A percentile compares a stretch with the other conserved stretches of the same genome.
phyloP scores from a whole-genome alignment of 1,284 basidiomycete genomes.

The Laetiporus sulphureus region DNA sequence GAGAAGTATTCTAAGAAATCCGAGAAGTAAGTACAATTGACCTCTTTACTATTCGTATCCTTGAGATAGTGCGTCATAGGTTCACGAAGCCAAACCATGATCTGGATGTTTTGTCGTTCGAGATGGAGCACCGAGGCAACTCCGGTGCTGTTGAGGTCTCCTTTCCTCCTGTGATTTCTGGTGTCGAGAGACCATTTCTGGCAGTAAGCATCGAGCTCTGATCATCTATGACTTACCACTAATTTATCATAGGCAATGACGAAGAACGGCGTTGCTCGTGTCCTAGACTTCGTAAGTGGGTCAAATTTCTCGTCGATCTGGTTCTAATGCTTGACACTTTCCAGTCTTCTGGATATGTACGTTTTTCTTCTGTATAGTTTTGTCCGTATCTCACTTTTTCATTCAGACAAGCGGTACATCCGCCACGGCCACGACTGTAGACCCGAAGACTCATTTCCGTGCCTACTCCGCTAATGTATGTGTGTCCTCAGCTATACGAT shows the following conservation, averaged over 20 bases:
- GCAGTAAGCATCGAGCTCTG: background rate
- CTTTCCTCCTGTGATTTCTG: background rate
- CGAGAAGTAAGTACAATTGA: too few relatives aligned
- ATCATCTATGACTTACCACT: background rate
- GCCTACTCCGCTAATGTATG: constrained; percentile 1
- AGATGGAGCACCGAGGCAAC: background rate
- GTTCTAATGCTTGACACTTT: background rate
- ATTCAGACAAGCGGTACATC: constrained; percentile 1
- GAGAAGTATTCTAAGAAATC: too few relatives aligned
- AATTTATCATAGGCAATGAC: constrained; percentile 1
- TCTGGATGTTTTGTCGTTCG: constrained; percentile 1
- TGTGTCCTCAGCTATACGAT: background rate
- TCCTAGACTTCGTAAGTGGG: constrained; percentile 1
- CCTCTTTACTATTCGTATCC: too few relatives aligned
- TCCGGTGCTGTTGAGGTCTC: background rate
- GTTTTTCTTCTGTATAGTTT: background rate
- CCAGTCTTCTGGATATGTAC: constrained; percentile 1
- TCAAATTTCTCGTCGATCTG: background rate
- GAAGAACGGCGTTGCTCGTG: background rate
- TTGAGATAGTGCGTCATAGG: too few relatives aligned
- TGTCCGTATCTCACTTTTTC: background rate
- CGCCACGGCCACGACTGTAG: background rate
- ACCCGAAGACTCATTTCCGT: constrained; percentile 1
- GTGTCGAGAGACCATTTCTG: constrained; percentile 1
- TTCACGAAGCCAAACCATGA: constrained; percentile 3